A percentile compares a stretch with the other conserved stretches of the same genome.
Evolutionary conservation across 306 rosid genomes (phyloP).

Genomic region (Delonix regia): DNA sequence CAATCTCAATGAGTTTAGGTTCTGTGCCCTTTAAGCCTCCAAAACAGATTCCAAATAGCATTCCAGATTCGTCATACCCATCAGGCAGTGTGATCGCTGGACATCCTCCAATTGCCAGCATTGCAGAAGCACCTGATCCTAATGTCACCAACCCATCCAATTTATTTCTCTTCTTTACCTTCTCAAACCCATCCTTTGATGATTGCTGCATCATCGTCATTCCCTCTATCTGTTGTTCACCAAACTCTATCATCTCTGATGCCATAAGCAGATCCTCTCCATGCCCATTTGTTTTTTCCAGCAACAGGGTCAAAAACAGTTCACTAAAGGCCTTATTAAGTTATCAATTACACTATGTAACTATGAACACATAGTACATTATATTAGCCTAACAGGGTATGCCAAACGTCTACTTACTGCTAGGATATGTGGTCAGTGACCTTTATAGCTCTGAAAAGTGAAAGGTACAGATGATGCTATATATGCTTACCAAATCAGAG

Average conservation of each 20-base stretch:
- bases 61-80: constrained; percentile 44
- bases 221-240: constrained; percentile 40
- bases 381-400: too few relatives aligned
- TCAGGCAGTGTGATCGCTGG: constrained; percentile 60
- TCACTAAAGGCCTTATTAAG: too few relatives aligned
- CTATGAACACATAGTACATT: too few relatives aligned
- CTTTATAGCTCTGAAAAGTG: too few relatives aligned
- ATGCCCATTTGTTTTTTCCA: constrained; percentile 54
- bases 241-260: constrained; percentile 60
- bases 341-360: too few relatives aligned
- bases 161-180: constrained; percentile 43
- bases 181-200: constrained; percentile 56
- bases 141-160: constrained; percentile 56
- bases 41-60: constrained; percentile 52
- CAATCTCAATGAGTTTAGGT: constrained; percentile 53
- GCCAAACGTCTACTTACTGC: too few relatives aligned
- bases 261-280: constrained; percentile 56
- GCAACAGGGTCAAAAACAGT: not conserved
- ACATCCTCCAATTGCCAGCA: constrained; percentile 59
- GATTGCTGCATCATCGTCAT: constrained; percentile 37
- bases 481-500: too few relatives aligned
- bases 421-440: too few relatives aligned
- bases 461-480: too few relatives aligned
- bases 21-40: constrained; percentile 57
- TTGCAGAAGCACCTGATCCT: constrained; percentile 21